A percentile compares a stretch with the other conserved stretches of the same genome.
Conservation (phyloP, 305 asterid genomes). For the Ruellia speciosa region DNA sequence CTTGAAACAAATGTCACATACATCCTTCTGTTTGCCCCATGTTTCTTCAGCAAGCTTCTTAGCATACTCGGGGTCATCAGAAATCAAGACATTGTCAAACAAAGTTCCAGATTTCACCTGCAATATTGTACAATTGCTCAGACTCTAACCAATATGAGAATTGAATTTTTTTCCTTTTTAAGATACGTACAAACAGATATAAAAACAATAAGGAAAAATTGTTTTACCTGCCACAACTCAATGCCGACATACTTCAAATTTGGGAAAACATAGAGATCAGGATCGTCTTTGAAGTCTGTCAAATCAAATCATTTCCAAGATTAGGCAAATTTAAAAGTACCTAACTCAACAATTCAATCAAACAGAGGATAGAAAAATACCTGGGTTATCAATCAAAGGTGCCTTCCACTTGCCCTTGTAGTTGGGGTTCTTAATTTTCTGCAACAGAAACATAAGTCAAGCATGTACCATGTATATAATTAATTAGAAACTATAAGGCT, state of each 20-base stretch:
- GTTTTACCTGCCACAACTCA: constrained; percentile 90
- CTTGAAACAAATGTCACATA: constrained; percentile 25
- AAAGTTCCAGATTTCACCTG: constrained; percentile 98
- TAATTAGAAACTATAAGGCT: not conserved
- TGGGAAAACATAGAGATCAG: constrained; percentile 81
- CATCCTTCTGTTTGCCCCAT: constrained; percentile 94
- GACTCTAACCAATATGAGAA: not conserved
- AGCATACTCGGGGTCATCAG: constrained; percentile 86
- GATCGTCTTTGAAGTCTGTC: constrained; percentile 89
- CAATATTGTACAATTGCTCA: not conserved
- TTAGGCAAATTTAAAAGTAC: not conserved
- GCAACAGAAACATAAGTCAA: constrained; percentile 18
- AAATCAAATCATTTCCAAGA: constrained; percentile 8
- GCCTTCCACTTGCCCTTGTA: constrained; percentile 97
- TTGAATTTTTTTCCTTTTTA: too few species aligned
- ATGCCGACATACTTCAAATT: constrained; percentile 85
- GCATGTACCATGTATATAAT: not conserved
- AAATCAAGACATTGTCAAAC: constrained; percentile 73
- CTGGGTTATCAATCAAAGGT: constrained; percentile 93
- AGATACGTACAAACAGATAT: not conserved
- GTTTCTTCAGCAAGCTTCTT: constrained; percentile 80
- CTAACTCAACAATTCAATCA: not conserved
- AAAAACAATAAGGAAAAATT: not conserved
- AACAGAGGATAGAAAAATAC: constrained; percentile 27
- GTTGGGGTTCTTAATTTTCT: constrained; percentile 97